Conservation (phyloP, 345 rosid species). For the Lagerstroemia speciosa region DNA sequence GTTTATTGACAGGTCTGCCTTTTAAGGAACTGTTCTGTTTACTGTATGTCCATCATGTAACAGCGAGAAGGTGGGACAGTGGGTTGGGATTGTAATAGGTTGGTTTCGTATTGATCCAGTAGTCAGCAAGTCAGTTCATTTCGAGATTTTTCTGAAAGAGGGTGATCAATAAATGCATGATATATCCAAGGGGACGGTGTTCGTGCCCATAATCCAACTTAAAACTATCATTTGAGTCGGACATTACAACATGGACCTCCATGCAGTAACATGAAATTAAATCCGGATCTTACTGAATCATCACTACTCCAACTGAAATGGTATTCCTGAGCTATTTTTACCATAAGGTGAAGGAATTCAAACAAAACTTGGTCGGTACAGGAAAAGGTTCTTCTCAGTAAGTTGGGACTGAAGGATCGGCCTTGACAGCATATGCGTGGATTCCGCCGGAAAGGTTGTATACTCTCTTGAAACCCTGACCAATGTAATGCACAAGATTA, state of each 20-base stretch:
- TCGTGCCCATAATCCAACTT: too few relatives aligned
- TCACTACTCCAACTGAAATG: background rate
- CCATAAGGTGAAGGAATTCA: background rate
- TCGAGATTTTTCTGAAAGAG: background rate
- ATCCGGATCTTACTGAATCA: background rate
- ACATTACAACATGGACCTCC: too few relatives aligned
- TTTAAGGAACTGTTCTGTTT: background rate
- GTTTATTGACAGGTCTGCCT: background rate
- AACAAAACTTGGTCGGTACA: background rate
- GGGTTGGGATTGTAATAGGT: background rate
- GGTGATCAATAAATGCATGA: background rate
- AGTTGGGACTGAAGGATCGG: constrained; percentile 68
- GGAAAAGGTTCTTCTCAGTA: constrained; percentile 29
- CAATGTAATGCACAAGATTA: constrained; percentile 11
- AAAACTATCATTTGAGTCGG: too few relatives aligned
- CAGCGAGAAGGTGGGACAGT: background rate
- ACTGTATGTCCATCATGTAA: background rate
- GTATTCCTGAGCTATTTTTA: background rate
- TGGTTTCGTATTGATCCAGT: background rate
- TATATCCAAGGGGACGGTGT: too few relatives aligned
- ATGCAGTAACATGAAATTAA: background rate
- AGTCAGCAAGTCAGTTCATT: background rate
- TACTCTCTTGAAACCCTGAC: constrained; percentile 71
- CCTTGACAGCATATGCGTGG: constrained; percentile 63
- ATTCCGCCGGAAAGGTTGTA: constrained; percentile 76